Percentiles rank a stretch among this genome's conserved stretches.
Evolutionary conservation across 2,329 filamentous ascomycete genomes (phyloP).

Genomic region (Eutypella sp.): DNA sequence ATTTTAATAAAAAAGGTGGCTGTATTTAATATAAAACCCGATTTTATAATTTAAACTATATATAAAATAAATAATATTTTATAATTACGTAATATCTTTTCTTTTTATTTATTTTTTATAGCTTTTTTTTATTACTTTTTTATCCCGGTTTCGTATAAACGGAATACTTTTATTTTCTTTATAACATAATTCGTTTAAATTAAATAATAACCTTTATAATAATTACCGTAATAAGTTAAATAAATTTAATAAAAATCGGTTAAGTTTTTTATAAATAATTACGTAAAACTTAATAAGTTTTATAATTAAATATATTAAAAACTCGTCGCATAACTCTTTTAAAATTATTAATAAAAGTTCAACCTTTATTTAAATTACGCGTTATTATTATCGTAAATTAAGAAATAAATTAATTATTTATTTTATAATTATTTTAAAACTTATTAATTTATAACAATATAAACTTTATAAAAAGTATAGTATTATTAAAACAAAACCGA

Average conservation of each 20-base stretch:
- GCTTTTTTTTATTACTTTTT: not conserved
- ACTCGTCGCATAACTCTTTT: too few relatives aligned
- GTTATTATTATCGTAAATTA: not conserved
- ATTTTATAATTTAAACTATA: not conserved
- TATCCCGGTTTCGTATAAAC: too few relatives aligned
- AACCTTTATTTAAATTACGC: not conserved
- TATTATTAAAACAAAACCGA: not conserved
- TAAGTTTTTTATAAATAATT: not conserved
- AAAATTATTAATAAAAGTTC: not conserved
- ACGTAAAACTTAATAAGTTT: not conserved
- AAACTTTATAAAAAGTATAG: not conserved
- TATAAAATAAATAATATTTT: not conserved
- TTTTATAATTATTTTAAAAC: not conserved
- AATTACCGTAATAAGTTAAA: not conserved
- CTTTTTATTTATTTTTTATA: too few relatives aligned
- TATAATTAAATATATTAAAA: not conserved
- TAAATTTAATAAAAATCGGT: not conserved
- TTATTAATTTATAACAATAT: not conserved
- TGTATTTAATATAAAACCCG: too few relatives aligned
- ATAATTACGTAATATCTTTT: not conserved
- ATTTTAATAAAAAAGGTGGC: not conserved
- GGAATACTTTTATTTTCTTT: not conserved
- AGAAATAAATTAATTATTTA: not conserved
- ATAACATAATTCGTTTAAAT: not conserved
- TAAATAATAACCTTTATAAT: not conserved